Conservation (phyloP, 345 rosid genomes). For the Murraya paniculata region DNA sequence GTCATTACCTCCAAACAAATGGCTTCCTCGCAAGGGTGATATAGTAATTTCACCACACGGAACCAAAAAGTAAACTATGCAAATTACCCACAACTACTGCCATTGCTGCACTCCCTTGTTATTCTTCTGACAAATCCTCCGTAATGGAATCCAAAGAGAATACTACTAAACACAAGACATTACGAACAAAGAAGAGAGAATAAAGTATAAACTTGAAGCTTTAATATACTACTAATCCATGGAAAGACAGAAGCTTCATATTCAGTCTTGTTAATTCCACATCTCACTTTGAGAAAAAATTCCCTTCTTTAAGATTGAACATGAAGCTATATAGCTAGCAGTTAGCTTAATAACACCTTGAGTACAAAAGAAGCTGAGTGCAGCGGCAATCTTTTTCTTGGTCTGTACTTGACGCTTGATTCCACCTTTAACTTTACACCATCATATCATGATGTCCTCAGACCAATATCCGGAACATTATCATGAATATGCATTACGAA, state of each 20-base stretch:
- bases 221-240: no score
- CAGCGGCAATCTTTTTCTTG: slow-evolving; percentile 2
- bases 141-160: slow-evolving; percentile 5
- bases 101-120: neutral
- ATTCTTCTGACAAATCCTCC: neutral
- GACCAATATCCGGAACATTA: slow-evolving; percentile 1
- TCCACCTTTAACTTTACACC: slow-evolving; percentile 26
- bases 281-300: slow-evolving; percentile 6
- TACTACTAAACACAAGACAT: neutral
- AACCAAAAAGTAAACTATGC: neutral
- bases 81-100: neutral
- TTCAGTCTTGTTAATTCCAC: neutral
- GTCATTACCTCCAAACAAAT: neutral
- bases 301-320: slow-evolving; percentile 14
- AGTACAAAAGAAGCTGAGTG: slow-evolving; percentile 28
- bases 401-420: slow-evolving; percentile 12
- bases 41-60: neutral
- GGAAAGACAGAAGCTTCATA: slow-evolving; percentile 11
- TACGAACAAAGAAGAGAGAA: neutral
- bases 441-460: neutral
- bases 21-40: neutral
- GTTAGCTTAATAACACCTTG: slow-evolving; percentile 28
- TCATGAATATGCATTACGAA: no score
- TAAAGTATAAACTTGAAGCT: neutral
- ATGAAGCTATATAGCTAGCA: neutral